Evolutionary conservation across 345 rosid species (phyloP).

Genomic region (Arabidopsis thaliana): TAIR10.1 NC_003070.9:11947001-11947500

Average conservation of each 20-base stretch:
- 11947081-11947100: not conserved
- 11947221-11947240: conserved; percentile 29
- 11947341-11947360: conserved; percentile 47
- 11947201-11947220: conserved; percentile 2
- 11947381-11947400: conserved; percentile 36
- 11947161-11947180: conserved; percentile 39
- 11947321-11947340: conserved; percentile 45
- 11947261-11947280: conserved; percentile 47
- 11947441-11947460: conserved; percentile 46
- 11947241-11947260: conserved; percentile 45
- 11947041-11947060: conserved; percentile 23
- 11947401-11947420: conserved; percentile 16
- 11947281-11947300: conserved; percentile 30
- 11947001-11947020: conserved; percentile 11
- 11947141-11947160: not conserved
- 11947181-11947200: conserved; percentile 48
- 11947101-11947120: not conserved
- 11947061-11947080: conserved; percentile 9
- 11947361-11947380: conserved; percentile 45
- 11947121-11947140: conserved; percentile 29
- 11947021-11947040: not conserved
- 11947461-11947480: conserved; percentile 52
- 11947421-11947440: conserved; percentile 36
- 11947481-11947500: conserved; percentile 34
- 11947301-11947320: conserved; percentile 45